Base-by-base conservation (phyloP, 2,329 filamentous ascomycete species). In the Fusarium tanahbumbuense region DNA sequence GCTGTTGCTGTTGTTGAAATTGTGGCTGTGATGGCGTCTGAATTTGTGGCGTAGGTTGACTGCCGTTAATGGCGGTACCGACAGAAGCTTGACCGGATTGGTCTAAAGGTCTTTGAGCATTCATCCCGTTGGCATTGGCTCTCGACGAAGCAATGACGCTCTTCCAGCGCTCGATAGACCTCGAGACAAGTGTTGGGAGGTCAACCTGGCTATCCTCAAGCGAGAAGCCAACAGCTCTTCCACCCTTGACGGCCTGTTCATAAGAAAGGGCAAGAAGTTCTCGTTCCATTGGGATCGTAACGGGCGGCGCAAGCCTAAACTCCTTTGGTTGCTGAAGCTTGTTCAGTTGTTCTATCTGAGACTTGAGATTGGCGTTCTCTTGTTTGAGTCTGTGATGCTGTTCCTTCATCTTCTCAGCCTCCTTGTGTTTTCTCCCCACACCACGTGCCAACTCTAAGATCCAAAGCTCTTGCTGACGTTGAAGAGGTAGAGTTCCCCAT, bases 401-500 rank as follows among this genome's bases (percentile, higher is more conserved):
- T 34, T 86, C 82, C 63, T 84, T 85, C 65, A 88, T 78, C 53
- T 82, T 83, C 45, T 87, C 83, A 6, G 84, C 78, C 59, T 88
- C 85, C 57, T 87, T 87, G 64, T 88, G 83, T 69, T 86, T 88
- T 59, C 84, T 80, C 8, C 87, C 87, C 3, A 90, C 82, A 30
- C 84, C 83, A n/a, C 89, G 82, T 0, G 89, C 89, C 41, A 91
- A 79, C 75, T 90, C 88, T 37, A 91, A 76, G 8, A 84, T 79
- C 89, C 89, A 91, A 9, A 90, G 82, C 68, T 90, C 87, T 27
- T 83, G 83, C 55, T 87, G 85, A 23, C 87, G 84, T 37, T 87
- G 85, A 4, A 78, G 70, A 1, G 89, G 80, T 27, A 96, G 83
- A 3, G 83, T 83, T 54, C 88, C 88, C 94, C 94, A 98, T 44